phyloP scores from a whole-genome alignment of 2,329 filamentous ascomycete genomes.

The Teratosphaeria nubilosa region DNA sequence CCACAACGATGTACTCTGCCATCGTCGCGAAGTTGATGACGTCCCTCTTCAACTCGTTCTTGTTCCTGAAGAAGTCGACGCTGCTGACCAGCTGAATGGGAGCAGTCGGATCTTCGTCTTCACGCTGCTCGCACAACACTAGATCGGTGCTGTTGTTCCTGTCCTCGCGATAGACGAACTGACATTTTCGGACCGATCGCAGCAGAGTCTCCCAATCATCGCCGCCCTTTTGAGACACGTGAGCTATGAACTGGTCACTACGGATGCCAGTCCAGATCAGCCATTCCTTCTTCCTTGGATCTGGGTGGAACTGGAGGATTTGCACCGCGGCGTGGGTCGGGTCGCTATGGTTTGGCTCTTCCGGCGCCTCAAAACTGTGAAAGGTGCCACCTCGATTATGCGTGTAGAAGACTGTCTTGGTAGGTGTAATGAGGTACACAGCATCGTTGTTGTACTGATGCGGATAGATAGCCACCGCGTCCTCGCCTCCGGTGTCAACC shows the following conservation, averaged over 20 bases:
- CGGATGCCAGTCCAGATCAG: conserved; percentile 72
- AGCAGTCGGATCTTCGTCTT: conserved; percentile 51
- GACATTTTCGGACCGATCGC: conserved; percentile 68
- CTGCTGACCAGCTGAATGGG: conserved; percentile 64
- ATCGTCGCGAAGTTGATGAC: conserved; percentile 86
- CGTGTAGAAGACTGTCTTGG: conserved; percentile 65
- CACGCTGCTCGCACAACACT: conserved; percentile 53
- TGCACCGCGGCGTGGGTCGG: conserved; percentile 41
- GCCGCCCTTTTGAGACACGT: conserved; percentile 69
- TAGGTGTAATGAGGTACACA: conserved; percentile 72
- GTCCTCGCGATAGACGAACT: conserved; percentile 65
- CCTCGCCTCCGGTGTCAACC: conserved; percentile 51
- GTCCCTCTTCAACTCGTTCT: conserved; percentile 53
- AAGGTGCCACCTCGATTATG: conserved; percentile 67
- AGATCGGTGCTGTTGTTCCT: conserved; percentile 52
- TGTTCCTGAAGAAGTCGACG: conserved; percentile 65
- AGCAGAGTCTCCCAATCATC: conserved; percentile 63
- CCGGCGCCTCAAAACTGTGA: conserved; percentile 61
- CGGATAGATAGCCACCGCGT: conserved; percentile 61
- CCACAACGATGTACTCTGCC: conserved; percentile 92
- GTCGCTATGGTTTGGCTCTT: conserved; percentile 42
- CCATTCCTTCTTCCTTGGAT: conserved; percentile 74
- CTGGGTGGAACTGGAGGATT: conserved; percentile 61
- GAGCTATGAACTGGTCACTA: conserved; percentile 59
- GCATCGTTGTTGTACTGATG: conserved; percentile 75